Base-by-base conservation (phyloP, 345 rosid species). In the Eucalyptus curtisii region DNA sequence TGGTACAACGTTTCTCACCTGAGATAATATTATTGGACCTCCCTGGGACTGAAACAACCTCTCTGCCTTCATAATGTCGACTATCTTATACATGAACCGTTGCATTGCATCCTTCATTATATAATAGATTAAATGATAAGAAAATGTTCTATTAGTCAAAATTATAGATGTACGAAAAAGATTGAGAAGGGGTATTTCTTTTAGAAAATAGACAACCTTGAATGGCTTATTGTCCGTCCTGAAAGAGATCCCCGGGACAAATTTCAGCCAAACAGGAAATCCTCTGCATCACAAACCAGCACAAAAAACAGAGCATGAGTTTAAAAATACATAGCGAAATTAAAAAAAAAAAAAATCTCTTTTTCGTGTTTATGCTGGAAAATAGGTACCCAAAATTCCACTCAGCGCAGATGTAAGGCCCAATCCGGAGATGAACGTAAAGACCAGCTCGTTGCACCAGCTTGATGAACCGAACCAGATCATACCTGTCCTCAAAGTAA, bases 11-110 rank as follows among this genome's bases (percentile, higher is more conserved):
- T 10, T 61, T 59, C 53, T 88, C 50, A 93, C 95, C 92, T 93
- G 95, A 17, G 95, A 90, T 17, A 93, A 93, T 88, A 93, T 93
- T 48, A 92, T 93, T 45, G 95, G 95, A 27, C 95, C 95, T 53
- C 93, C 95, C 37, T 93, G 93, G 25, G 91, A 64, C 90, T 92
- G 91, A 45, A 92, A 93, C 44, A 93, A 55, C 50, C 88, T 90
- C 87, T 93, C 93, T 27, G 87, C 84, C 89, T 93, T 91, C 93
- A 92, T 91, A 88, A 92, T 89, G 86, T 89, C 64, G 66, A 93
- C 95, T 31, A 92, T 93, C 89, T 92, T 92, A 86, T 89, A 57
- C 3, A 92, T 89, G 92, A 93, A 93, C 82, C 90, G 85, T 91
- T 93, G 93, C 95, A 93, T 93, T 68, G 57, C 44, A 33, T 59